Conservation (phyloP, 2,329 filamentous ascomycete species). For the Phialocephala subalpina region DNA sequence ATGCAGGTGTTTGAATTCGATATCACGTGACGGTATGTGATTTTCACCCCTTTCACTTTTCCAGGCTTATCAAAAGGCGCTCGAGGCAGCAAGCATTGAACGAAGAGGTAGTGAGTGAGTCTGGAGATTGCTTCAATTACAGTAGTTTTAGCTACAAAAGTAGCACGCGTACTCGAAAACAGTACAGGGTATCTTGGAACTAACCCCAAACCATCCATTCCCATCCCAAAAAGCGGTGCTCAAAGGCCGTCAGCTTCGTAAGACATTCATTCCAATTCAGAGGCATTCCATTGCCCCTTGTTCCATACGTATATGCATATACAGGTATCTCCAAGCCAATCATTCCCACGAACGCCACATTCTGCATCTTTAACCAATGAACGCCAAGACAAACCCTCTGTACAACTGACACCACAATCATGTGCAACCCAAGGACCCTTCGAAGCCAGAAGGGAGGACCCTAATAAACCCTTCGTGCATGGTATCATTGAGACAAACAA, state of each 20-base stretch:
- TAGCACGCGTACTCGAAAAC: background rate
- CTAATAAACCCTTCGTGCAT: slow-evolving; percentile 24
- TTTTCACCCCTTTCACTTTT: too few species aligned
- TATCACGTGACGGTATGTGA: too few species aligned
- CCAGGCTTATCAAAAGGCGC: too few species aligned
- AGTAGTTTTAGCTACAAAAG: background rate
- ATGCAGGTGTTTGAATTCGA: too few species aligned
- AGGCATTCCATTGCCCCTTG: background rate
- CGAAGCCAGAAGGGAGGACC: slow-evolving; percentile 10
- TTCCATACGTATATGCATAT: background rate
- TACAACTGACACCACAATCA: background rate
- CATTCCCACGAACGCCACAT: background rate
- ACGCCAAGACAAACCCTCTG: background rate
- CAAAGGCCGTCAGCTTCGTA: slow-evolving; percentile 10
- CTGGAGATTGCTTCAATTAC: background rate
- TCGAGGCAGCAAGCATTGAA: too few species aligned
- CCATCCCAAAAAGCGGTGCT: background rate
- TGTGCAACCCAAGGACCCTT: background rate
- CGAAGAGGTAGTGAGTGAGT: background rate
- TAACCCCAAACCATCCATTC: background rate
- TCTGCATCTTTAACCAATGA: background rate
- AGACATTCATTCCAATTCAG: background rate
- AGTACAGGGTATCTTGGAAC: slow-evolving; percentile 8
- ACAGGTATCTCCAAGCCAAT: slow-evolving; percentile 5
- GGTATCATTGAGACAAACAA: slow-evolving; percentile 14